Percentiles rank a stretch among this genome's conserved stretches.
phyloP scores from a whole-genome alignment of 2,329 filamentous ascomycete genomes.

The Verticillium isaacii region DNA sequence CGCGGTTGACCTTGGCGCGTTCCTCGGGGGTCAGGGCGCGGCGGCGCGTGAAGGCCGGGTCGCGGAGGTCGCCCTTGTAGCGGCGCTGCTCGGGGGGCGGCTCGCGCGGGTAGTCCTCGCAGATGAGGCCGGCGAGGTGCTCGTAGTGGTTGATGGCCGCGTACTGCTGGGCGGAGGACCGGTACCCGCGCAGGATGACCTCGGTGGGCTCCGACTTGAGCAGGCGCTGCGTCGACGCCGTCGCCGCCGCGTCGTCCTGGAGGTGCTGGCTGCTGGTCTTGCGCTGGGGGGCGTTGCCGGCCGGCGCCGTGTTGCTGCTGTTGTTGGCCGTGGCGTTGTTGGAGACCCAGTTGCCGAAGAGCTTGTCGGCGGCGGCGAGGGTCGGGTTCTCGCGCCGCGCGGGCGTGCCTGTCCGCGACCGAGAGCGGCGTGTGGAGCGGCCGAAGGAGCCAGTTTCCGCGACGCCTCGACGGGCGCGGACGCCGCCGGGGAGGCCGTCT shows the following conservation, averaged over 20 bases:
- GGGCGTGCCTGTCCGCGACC: constrained; percentile 56
- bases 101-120: constrained; percentile 87
- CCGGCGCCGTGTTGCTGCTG: constrained; percentile 13
- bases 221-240: constrained; percentile 21
- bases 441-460: constrained; percentile 62
- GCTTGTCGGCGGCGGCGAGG: constrained; percentile 54
- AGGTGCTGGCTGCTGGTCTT: constrained; percentile 24
- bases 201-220: constrained; percentile 54
- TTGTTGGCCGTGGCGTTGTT: constrained; percentile 33
- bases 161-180: constrained; percentile 63
- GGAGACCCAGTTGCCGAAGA: constrained; percentile 56
- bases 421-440: constrained; percentile 59
- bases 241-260: constrained; percentile 30
- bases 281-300: constrained; percentile 21
- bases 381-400: constrained; percentile 58
- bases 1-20: constrained; percentile 72
- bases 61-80: constrained; percentile 70
- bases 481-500: constrained; percentile 43
- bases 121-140: constrained; percentile 77
- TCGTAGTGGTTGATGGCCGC: constrained; percentile 88
- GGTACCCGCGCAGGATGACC: constrained; percentile 80
- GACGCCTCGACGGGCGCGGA: constrained; percentile 47
- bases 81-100: constrained; percentile 67
- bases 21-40: constrained; percentile 65
- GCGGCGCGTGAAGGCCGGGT: constrained; percentile 64